Conservation (phyloP, 2,329 filamentous ascomycete genomes). For the Aspergillus proliferans region DNA sequence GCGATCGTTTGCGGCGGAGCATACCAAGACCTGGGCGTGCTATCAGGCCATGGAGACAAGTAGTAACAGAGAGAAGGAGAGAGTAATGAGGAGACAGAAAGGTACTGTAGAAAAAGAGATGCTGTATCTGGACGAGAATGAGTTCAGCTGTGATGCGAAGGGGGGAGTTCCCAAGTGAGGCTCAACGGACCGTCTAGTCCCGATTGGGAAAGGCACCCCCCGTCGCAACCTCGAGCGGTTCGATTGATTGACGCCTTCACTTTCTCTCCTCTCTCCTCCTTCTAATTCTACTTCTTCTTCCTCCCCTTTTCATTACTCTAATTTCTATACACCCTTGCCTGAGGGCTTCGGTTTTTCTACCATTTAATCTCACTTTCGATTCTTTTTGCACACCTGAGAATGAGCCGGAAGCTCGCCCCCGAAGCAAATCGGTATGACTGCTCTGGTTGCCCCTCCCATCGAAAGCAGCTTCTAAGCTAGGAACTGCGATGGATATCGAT, state of each 20-base stretch:
- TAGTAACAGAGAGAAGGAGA: not conserved
- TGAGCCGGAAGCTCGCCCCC: conserved; percentile 77
- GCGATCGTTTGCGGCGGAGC: conserved; percentile 15
- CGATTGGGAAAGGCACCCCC: conserved; percentile 15
- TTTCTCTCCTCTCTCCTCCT: conserved; percentile 8
- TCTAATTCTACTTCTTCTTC: conserved; percentile 4
- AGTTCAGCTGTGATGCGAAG: not conserved
- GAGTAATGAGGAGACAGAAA: not conserved
- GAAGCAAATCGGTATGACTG: conserved; percentile 90
- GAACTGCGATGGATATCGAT: not conserved
- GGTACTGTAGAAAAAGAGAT: not conserved
- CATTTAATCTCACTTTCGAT: conserved; percentile 12
- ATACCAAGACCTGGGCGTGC: not conserved
- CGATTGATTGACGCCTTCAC: conserved; percentile 15
- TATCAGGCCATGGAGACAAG: not conserved
- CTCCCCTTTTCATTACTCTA: conserved; percentile 1
- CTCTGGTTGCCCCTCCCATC: conserved; percentile 20
- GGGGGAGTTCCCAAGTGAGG: conserved; percentile 9
- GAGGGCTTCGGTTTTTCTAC: conserved; percentile 10
- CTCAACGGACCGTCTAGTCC: conserved; percentile 15
- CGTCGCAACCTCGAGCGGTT: conserved; percentile 22
- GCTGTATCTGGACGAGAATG: not conserved
- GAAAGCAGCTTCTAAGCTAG: conserved; percentile 10
- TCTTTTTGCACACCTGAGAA: conserved; percentile 25
- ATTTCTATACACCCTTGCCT: conserved; percentile 2